Evolutionary conservation across 306 rosid species (phyloP).

Genomic region (Cicer arietinum): DNA sequence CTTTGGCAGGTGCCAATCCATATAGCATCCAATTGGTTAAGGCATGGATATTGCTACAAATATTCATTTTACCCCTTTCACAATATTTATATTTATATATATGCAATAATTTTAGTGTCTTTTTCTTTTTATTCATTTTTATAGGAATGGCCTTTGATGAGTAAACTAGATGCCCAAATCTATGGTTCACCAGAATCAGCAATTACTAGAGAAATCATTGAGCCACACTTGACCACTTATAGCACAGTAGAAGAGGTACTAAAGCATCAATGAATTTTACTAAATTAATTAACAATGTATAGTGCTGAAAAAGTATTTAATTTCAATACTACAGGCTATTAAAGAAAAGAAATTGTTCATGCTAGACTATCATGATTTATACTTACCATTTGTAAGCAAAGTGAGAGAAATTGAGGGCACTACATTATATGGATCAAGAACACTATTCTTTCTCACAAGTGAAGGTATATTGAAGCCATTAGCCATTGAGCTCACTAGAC

Average conservation of each 20-base stretch:
- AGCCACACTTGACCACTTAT: slow-evolving; percentile 44
- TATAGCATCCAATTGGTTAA: slow-evolving; percentile 52
- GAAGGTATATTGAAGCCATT: slow-evolving; percentile 59
- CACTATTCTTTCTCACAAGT: slow-evolving; percentile 50
- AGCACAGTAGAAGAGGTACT: slow-evolving; percentile 52
- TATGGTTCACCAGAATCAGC: slow-evolving; percentile 63
- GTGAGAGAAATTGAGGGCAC: slow-evolving; percentile 53
- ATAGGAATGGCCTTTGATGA: slow-evolving; percentile 58
- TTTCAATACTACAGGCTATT: slow-evolving; percentile 45
- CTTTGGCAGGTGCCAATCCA: slow-evolving; percentile 63
- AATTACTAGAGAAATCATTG: slow-evolving; percentile 52
- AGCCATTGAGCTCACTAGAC: slow-evolving; percentile 58
- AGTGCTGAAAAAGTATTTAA: not conserved
- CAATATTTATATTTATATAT: not conserved
- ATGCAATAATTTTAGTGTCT: not conserved
- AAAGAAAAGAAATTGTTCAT: slow-evolving; percentile 51
- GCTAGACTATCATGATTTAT: slow-evolving; percentile 56
- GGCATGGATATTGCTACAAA: slow-evolving; percentile 28
- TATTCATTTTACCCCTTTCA: slow-evolving; percentile 2
- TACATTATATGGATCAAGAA: slow-evolving; percentile 55
- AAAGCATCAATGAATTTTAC: not conserved
- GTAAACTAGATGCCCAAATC: slow-evolving; percentile 50
- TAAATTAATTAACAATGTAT: slow-evolving; percentile 4
- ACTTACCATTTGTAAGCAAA: slow-evolving; percentile 56
- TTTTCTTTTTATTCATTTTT: not conserved